phyloP scores from a whole-genome alignment of 1,139 yeast genomes.

The Taphrina betulina region DNA sequence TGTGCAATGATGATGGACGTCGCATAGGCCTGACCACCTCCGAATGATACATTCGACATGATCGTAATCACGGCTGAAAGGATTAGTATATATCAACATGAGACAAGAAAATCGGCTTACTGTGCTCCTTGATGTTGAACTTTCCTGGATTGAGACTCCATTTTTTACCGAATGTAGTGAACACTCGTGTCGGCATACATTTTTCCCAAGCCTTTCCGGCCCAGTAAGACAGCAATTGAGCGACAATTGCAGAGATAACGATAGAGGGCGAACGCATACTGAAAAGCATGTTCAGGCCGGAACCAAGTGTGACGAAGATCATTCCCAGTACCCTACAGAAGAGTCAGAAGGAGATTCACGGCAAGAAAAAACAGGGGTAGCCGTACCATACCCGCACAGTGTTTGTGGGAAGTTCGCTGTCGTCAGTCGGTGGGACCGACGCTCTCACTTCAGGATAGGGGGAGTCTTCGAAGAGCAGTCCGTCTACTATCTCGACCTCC shows the following conservation, averaged over 20 bases:
- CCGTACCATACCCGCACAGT: slow-evolving; percentile 46
- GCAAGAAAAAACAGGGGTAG: too few relatives aligned
- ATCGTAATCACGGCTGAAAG: slow-evolving; percentile 62
- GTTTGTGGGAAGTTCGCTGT: slow-evolving; percentile 56
- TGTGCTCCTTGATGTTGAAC: slow-evolving; percentile 68
- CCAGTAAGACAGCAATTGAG: slow-evolving; percentile 50
- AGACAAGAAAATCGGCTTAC: too few relatives aligned
- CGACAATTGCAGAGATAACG: slow-evolving; percentile 55
- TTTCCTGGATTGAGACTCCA: slow-evolving; percentile 58
- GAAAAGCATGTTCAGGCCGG: slow-evolving; percentile 61
- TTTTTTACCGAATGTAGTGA: slow-evolving; percentile 48
- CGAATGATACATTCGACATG: slow-evolving; percentile 59
- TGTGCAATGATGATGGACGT: slow-evolving; percentile 61
- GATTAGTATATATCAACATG: too few relatives aligned
- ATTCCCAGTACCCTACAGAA: slow-evolving; percentile 34
- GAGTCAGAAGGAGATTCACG: too few relatives aligned
- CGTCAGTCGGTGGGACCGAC: slow-evolving; percentile 63
- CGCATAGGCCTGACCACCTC: slow-evolving; percentile 56
- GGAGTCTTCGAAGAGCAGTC: slow-evolving; percentile 48
- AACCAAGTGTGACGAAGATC: slow-evolving; percentile 57
- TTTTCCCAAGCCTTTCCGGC: slow-evolving; percentile 49
- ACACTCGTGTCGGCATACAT: slow-evolving; percentile 53
- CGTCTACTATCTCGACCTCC: not conserved
- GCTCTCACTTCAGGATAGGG: slow-evolving; percentile 72
- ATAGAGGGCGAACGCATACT: slow-evolving; percentile 58